Evolutionary conservation across 2,329 filamentous ascomycete species (phyloP), one percentile per base, ranked within the genome.

Genomic region (Apiospora rasikravindrae): DNA sequence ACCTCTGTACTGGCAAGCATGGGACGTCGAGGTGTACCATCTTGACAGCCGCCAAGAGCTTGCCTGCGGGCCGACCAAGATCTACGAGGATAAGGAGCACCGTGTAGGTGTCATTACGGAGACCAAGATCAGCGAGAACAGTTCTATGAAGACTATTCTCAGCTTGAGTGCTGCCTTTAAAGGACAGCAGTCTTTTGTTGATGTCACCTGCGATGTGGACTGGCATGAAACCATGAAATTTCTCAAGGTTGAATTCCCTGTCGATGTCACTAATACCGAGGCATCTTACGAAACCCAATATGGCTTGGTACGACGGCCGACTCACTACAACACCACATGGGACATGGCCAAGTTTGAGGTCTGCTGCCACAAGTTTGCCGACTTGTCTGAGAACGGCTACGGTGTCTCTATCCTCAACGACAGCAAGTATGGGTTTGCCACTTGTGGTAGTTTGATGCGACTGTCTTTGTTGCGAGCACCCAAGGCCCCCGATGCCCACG

Each of bases 261-360:
- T 98, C 74, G 92, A 97, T 78, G 88, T 98, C 74, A 90, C 91
- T 76, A 98, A 96, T 83, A 97, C 93, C 0, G 95, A 98, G 83
- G 96, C 96, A 44, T 94, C 91, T 16, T 99, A 99, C 81, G 96
- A 99, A 83, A 97, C 94, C 10, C 95, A 98, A 78, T 98, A 94
- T 79, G 96, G 96, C 77, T 90, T 98, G 76, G 92, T 96, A 74
- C 91, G 91, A 76, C 90, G 96, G 42, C 96, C 96, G 2, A 99
- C 96, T 0, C 96, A 99, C 84, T 98, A 98, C 88, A 99, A 99
- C 84, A 99, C 96, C 3, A 93, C 87, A 76, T 98, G 95, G 95
- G 95, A 98, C 80, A 97, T 97, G 95, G 95, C 95, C 79, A 98
- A 98, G 79, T 98, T 98, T 77, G 95, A 98, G 84, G 95, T 98